phyloP scores from a whole-genome alignment of 1,139 yeast genomes.

The Geotrichum carabidarum region DNA sequence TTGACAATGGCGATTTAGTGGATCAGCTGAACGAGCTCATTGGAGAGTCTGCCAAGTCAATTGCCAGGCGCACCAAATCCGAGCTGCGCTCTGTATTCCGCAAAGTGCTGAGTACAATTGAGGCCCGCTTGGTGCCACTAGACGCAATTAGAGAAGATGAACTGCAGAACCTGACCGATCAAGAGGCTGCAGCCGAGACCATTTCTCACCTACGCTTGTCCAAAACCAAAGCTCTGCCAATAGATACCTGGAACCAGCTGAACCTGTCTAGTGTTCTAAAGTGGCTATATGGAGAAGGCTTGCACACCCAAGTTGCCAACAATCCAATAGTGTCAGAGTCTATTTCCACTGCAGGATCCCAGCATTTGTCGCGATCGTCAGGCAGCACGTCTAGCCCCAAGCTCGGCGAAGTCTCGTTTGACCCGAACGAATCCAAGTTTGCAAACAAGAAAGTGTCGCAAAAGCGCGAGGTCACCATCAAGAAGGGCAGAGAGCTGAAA shows the following conservation, averaged over 20 bases:
- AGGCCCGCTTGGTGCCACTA: slow-evolving; percentile 9
- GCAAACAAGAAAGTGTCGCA: slow-evolving; percentile 5
- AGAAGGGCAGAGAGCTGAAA: slow-evolving; percentile 6
- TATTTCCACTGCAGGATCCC: slow-evolving; percentile 6
- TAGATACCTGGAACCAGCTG: slow-evolving; percentile 63
- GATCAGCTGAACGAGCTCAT: slow-evolving; percentile 2
- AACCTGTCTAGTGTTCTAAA: slow-evolving; percentile 57
- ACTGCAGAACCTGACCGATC: slow-evolving; percentile 1
- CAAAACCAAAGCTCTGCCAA: slow-evolving; percentile 53
- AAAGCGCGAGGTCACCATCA: slow-evolving; percentile 3
- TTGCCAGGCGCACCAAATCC: slow-evolving; percentile 43
- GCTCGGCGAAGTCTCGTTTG: neutral
- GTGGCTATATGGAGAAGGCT: slow-evolving; percentile 66
- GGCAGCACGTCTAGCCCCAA: neutral
- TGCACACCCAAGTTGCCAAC: slow-evolving; percentile 55
- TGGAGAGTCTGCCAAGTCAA: slow-evolving; percentile 25
- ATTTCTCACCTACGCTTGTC: slow-evolving; percentile 55
- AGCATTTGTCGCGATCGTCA: neutral
- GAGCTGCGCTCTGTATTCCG: slow-evolving; percentile 59
- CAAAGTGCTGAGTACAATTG: slow-evolving; percentile 49
- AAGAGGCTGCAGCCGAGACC: slow-evolving; percentile 22
- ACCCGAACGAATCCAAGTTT: slow-evolving; percentile 1
- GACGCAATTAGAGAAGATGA: slow-evolving; percentile 1
- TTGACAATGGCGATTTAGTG: slow-evolving; percentile 51
- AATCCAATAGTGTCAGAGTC: slow-evolving; percentile 35